Evolutionary conservation across 257 asterid species (phyloP), one percentile per base, ranked within the genome.

Genomic region (Solanum sitiens): DNA sequence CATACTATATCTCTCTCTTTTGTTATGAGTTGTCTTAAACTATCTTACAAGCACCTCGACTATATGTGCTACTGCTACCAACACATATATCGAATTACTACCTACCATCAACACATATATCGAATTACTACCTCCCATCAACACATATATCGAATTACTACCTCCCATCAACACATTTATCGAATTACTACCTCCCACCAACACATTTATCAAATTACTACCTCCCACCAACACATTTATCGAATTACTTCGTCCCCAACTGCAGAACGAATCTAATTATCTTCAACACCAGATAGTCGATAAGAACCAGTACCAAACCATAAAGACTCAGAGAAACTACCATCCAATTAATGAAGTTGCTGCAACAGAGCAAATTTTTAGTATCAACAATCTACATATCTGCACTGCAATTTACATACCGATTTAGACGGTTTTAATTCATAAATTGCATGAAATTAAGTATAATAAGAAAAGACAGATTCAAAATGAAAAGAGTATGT

Each of bases 351-450:
- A 75, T 35, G 87, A 82, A 89, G 88, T 33, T 23, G 85, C 85
- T 59, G 85, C 70, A 47, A 50, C 70, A 10, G 86, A 50, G 45
- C 45, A 82, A 50, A 5, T 50, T 50, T 50, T 82, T 11, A 53
- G 70, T 42, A 56, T 75, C 91, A 87, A 84, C 89, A 91, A 87
- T 85, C 92, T 82, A 82, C 88, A 91, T 87, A 88, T 86, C 89
- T 86, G 90, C 90, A 88, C 84, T 59, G 86, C 97, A 89, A 92
- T 90, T 90, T 90, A 91, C 92, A 91, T 86, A 87, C 50, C 86
- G 90, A 89, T 92, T 88, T 94, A 92, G 93, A 93, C 90, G 86
- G 94, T 93, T 37, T 39, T 92, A 79, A 88, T 90, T 90, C 75
- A 87, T 86, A 90, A 91, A 89, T 87, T 89, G 90, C 89, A 35